Evolutionary conservation across 2,329 filamentous ascomycete species (phyloP), one percentile per base, ranked within the genome.

Genomic region (Alternaria hordeiaustralica): DNA sequence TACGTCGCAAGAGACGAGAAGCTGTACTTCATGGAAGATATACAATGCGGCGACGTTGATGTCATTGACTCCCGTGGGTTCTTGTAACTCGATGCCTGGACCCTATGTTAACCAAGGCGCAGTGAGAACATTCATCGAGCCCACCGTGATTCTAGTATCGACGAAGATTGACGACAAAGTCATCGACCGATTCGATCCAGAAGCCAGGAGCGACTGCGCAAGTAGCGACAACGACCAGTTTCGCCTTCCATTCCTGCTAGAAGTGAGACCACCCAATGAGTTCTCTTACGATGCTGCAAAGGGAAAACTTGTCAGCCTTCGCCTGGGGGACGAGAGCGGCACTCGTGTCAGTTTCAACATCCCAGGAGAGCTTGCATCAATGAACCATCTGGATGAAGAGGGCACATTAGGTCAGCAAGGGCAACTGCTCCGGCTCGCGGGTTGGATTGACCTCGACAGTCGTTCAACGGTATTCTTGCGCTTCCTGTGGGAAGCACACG

Each of bases 1-100:
- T 97, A 95, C 75, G 83, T 90, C 50, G 89, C 90, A 6, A 82
- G 85, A 25, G 88, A 93, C 43, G 89, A 92, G 72, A 88, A 85
- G 36, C 79, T 97, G 4, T 90, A 87, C 62, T 84, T 97, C 46
- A 89, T 96, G 75, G 89, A 95, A 75, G 94, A 97, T 69, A 85
- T 92, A 10, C 84, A 87, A 15, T 84, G 88, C 68, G 90, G 89
- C 5, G 89, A 88, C n/a, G 77, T 88, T n/a, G 89, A 92, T 36
- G 82, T 90, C 12, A 74, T 86, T 13, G 82, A 85, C 67, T 72
- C 80, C 51, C 71, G 84, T 84, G 64, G 68, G 82, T 77, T 15
- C 21, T n/a, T 23, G 9, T 3, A 4, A 10, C 21, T 21, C 2
- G n/a, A 1, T 10, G 4, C 6, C n/a, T 8, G 6, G 15, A 2